phyloP scores from a whole-genome alignment of 306 rosid genomes.

The Psophocarpus tetragonolobus region DNA sequence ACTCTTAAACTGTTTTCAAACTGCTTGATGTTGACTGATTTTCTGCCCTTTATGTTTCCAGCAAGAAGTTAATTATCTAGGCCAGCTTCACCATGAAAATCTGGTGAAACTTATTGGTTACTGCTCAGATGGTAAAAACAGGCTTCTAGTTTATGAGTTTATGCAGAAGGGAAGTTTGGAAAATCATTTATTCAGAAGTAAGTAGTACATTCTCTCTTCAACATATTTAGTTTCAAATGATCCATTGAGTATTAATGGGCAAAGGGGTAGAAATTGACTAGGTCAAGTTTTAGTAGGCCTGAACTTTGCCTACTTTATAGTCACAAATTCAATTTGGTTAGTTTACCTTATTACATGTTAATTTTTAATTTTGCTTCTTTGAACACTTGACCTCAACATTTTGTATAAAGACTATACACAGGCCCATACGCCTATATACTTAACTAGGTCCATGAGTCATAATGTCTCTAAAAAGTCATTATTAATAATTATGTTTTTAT shows the following conservation, averaged over 20 bases:
- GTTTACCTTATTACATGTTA: background rate
- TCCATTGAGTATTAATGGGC: background rate
- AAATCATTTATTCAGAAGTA: conserved; percentile 87
- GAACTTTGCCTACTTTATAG: background rate
- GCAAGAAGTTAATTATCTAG: conserved; percentile 94
- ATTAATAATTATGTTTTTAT: background rate
- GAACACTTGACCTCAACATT: background rate
- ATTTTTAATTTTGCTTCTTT: background rate
- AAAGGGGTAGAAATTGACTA: background rate
- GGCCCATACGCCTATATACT: background rate
- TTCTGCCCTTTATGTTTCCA: conserved; percentile 35
- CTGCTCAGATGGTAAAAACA: conserved; percentile 70
- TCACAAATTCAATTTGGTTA: background rate
- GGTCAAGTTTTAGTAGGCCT: background rate
- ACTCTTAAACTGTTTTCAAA: conserved; percentile 18
- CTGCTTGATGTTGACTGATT: conserved; percentile 11
- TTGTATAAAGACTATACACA: background rate
- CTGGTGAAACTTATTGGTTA: conserved; percentile 89
- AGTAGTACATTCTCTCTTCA: conserved; percentile 44
- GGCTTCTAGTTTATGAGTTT: conserved; percentile 93
- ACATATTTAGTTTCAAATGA: background rate
- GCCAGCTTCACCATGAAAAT: conserved; percentile 86
- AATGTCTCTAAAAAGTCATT: background rate
- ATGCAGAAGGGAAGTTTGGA: conserved; percentile 92
- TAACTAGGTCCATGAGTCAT: no score